These are phyloP conservation scores for Salix caprea DNA, from an alignment of 345 rosid genomes.

Conservation along the genomic window DNA sequence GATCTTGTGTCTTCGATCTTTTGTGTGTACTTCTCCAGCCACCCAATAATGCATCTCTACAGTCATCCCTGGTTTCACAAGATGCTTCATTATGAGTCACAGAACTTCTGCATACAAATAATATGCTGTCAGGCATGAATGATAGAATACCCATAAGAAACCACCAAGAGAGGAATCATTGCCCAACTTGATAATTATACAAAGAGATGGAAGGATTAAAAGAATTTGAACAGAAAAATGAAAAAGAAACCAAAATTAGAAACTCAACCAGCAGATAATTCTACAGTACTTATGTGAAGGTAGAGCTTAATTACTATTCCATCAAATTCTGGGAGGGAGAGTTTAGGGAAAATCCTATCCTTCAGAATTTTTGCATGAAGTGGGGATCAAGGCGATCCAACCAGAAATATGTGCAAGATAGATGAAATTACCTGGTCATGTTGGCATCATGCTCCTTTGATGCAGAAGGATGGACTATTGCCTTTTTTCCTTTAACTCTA, in stretches of 20 bases:
- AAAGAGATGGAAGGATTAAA: background rate
- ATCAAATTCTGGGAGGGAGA: background rate
- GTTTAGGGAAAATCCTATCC: background rate
- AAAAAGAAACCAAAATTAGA: background rate
- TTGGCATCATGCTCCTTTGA: slow-evolving; percentile 23
- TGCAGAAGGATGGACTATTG: slow-evolving; percentile 22
- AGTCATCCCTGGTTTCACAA: slow-evolving; percentile 22
- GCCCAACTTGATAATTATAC: background rate
- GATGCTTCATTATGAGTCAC: slow-evolving; percentile 17
- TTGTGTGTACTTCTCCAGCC: slow-evolving; percentile 61
- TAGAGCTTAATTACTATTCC: background rate
- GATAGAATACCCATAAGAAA: background rate
- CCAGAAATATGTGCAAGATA: background rate
- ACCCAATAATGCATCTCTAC: slow-evolving; percentile 26
- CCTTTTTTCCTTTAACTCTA: slow-evolving; percentile 51
- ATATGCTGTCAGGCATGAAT: background rate
- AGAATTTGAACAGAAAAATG: background rate
- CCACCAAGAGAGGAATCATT: background rate
- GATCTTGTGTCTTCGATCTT: slow-evolving; percentile 19
- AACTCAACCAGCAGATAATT: background rate
- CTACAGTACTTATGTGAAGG: background rate
- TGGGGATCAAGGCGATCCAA: background rate
- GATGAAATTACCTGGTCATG: slow-evolving; percentile 43
- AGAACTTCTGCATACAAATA: slow-evolving; percentile 27
- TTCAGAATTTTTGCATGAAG: background rate